Conservation (phyloP, 352 stramenopile genomes). For the Halophytophthora batemanensis region DNA sequence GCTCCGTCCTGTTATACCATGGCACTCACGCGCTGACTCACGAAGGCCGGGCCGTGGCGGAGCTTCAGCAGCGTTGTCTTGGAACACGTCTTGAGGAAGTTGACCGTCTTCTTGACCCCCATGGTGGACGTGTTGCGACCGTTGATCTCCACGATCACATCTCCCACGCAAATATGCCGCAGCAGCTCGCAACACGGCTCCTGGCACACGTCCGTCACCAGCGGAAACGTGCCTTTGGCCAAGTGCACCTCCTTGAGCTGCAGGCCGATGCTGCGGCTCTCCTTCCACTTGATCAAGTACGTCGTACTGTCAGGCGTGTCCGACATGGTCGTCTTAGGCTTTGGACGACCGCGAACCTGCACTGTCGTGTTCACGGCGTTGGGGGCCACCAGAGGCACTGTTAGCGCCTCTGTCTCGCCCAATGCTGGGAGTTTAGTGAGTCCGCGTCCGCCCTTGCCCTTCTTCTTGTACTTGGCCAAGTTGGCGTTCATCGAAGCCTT, state of each 20-base stretch:
- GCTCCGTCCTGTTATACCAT: slow-evolving; percentile 46
- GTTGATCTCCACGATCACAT: slow-evolving; percentile 88
- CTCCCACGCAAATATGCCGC: slow-evolving; percentile 80
- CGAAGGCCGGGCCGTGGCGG: slow-evolving; percentile 69
- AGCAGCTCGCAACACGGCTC: slow-evolving; percentile 80
- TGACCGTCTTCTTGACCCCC: slow-evolving; percentile 88
- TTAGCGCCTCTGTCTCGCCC: slow-evolving; percentile 55
- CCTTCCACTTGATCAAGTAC: slow-evolving; percentile 88
- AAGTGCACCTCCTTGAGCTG: slow-evolving; percentile 82
- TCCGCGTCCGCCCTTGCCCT: slow-evolving; percentile 61
- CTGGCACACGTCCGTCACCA: slow-evolving; percentile 82
- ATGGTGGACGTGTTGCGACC: slow-evolving; percentile 86
- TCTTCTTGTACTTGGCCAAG: slow-evolving; percentile 75
- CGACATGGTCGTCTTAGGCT: slow-evolving; percentile 71
- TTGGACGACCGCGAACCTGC: slow-evolving; percentile 74
- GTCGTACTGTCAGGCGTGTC: slow-evolving; percentile 81
- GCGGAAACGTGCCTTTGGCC: slow-evolving; percentile 70
- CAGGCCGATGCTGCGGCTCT: slow-evolving; percentile 81
- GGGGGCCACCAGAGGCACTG: slow-evolving; percentile 72
- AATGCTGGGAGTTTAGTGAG: slow-evolving; percentile 66
- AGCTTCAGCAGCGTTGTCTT: slow-evolving; percentile 88
- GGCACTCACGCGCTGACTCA: slow-evolving; percentile 74
- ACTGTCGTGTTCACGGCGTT: slow-evolving; percentile 84
- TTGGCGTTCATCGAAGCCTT: slow-evolving; percentile 53
- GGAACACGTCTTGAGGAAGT: slow-evolving; percentile 79